Conservation (phyloP, 768 basidiomycete species). For the Lepiota brunneoincarnata region DNA sequence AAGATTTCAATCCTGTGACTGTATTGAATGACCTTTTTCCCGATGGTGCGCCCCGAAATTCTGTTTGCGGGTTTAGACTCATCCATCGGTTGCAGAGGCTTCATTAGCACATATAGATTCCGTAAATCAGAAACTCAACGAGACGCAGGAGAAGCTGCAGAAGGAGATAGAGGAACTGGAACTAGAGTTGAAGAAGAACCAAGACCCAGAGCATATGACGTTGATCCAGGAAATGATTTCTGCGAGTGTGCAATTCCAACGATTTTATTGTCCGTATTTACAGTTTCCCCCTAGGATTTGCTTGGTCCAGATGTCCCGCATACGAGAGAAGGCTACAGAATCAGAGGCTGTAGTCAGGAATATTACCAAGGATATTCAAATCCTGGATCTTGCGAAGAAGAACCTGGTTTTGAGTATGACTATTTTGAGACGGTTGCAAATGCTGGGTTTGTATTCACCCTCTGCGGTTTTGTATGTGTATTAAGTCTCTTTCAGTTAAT, state of each 20-base stretch:
- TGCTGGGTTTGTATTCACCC: constrained; percentile 68
- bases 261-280: not conserved
- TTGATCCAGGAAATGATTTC: constrained; percentile 95
- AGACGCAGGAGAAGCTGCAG: constrained; percentile 69
- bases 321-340: constrained; percentile 95
- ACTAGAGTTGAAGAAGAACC: constrained; percentile 65
- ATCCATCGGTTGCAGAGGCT: constrained; percentile 48
- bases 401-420: constrained; percentile 91
- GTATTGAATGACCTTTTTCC: constrained; percentile 75
- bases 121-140: constrained; percentile 64
- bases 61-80: not conserved
- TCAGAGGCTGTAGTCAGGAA: constrained; percentile 94
- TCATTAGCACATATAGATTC: constrained; percentile 71
- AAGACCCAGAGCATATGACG: constrained; percentile 88
- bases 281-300: constrained; percentile 60
- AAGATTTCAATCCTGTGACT: constrained; percentile 53
- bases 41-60: constrained; percentile 49
- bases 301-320: constrained; percentile 94
- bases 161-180: constrained; percentile 70
- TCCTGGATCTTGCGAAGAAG: constrained; percentile 89
- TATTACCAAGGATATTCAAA: constrained; percentile 96
- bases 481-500: constrained; percentile 52
- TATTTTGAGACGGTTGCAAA: constrained; percentile 84
- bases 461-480: not conserved
- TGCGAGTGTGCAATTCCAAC: constrained; percentile 42